These are phyloP conservation scores for Penicillium brevicompactum DNA, from an alignment of 2,329 filamentous ascomycete species.

Conservation along the genomic window DNA sequence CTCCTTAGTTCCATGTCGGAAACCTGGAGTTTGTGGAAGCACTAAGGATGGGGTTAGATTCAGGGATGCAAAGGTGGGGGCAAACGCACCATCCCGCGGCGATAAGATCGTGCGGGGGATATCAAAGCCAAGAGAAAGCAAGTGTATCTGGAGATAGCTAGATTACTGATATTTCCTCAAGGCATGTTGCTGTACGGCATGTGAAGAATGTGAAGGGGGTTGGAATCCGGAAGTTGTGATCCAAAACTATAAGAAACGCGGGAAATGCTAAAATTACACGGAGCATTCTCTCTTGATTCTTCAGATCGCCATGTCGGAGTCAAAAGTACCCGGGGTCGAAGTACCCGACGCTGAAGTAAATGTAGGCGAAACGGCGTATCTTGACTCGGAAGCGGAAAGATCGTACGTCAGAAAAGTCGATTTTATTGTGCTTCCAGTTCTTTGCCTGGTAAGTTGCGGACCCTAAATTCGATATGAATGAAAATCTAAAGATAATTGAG, in stretches of 20 bases:
- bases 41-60: slow-evolving; percentile 9
- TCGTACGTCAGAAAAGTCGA: slow-evolving; percentile 47
- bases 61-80: slow-evolving; percentile 29
- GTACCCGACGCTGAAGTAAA: neutral
- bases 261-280: neutral
- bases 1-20: neutral
- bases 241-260: neutral
- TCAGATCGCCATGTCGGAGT: neutral
- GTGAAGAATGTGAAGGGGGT: neutral
- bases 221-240: neutral
- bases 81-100: slow-evolving; percentile 14
- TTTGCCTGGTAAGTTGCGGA: slow-evolving; percentile 38
- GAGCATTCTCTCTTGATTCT: neutral
- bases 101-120: slow-evolving; percentile 18
- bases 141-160: neutral
- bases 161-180: neutral
- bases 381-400: slow-evolving; percentile 36
- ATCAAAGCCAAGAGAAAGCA: neutral
- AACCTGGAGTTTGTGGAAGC: neutral
- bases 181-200: neutral
- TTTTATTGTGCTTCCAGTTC: slow-evolving; percentile 45
- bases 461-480: neutral
- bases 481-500: neutral
- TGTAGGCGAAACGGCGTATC: slow-evolving; percentile 20
- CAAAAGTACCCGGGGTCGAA: neutral